Evolutionary conservation across 306 rosid species (phyloP), one percentile per base, ranked within the genome.

Genomic region (Erythrophleum fordii): DNA sequence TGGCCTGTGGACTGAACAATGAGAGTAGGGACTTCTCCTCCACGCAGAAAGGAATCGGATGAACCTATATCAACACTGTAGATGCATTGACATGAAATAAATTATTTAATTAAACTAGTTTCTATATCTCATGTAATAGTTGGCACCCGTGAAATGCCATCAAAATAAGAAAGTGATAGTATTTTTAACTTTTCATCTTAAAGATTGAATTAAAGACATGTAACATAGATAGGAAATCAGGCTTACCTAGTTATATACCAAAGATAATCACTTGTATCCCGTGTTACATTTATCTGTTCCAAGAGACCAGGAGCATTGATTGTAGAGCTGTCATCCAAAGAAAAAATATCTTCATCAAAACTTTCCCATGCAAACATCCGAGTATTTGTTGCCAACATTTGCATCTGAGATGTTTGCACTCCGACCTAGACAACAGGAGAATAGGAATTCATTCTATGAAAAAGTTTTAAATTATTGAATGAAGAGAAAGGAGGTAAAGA

Each of bases 181-280:
- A n/a, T n/a, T n/a, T n/a, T n/a, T n/a, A n/a, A n/a, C n/a, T n/a
- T n/a, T n/a, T n/a, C n/a, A n/a, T n/a, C n/a, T n/a, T n/a, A n/a
- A n/a, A n/a, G n/a, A n/a, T n/a, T n/a, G n/a, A n/a, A n/a, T n/a
- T n/a, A n/a, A n/a, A n/a, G n/a, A n/a, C n/a, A n/a, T n/a, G n/a
- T n/a, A n/a, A 39, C 2, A 1, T 4, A 31, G 2, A 18, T 18
- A 46, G 41, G 37, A 42, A 70, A 77, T 55, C 61, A 76, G 49
- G 68, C 93, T 85, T 85, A 91, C 97, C 92, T 89, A 28, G 96
- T 91, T 80, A 81, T 91, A 85, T 93, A 93, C 97, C 97, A 93
- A 49, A 93, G 91, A 82, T 93, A 93, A 83, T 93, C 97, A 37
- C 92, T 93, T 75, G 85, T 58, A 83, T 93, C 97, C 66, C 90